phyloP scores from a whole-genome alignment of 2,329 filamentous ascomycete genomes.

The Penicillium sp. region DNA sequence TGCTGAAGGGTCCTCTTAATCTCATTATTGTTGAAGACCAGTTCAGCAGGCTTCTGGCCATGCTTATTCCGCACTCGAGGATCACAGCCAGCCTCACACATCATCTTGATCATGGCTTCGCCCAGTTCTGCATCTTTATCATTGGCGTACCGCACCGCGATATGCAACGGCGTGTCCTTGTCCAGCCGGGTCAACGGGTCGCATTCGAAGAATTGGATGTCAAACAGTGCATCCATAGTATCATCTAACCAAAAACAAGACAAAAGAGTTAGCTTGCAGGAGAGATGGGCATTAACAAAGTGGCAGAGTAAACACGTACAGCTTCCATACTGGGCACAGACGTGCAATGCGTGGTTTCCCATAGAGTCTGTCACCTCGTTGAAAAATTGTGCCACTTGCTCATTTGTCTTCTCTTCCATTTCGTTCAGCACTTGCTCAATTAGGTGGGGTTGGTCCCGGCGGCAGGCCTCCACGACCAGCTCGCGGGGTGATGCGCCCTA shows the following conservation, averaged over 20 bases:
- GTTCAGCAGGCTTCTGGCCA: slow-evolving; percentile 45
- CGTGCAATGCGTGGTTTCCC: slow-evolving; percentile 85
- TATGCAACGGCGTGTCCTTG: slow-evolving; percentile 47
- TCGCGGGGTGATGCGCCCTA: slow-evolving; percentile 84
- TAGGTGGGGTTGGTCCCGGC: slow-evolving; percentile 85
- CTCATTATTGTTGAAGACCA: slow-evolving; percentile 44
- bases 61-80: slow-evolving; percentile 49
- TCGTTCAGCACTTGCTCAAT: slow-evolving; percentile 69
- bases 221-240: slow-evolving; percentile 47
- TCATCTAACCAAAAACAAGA: slow-evolving; percentile 37
- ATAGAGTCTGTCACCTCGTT: slow-evolving; percentile 82
- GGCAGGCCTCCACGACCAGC: slow-evolving; percentile 86
- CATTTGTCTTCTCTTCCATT: slow-evolving; percentile 56
- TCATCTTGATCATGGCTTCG: slow-evolving; percentile 48
- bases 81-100: slow-evolving; percentile 49
- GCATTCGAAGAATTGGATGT: slow-evolving; percentile 49
- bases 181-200: slow-evolving; percentile 48
- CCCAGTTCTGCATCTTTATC: slow-evolving; percentile 46
- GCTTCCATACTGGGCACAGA: slow-evolving; percentile 80
- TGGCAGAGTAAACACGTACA: slow-evolving; percentile 56
- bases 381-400: slow-evolving; percentile 70
- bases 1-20: slow-evolving; percentile 43
- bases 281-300: neutral
- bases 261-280: neutral
- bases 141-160: slow-evolving; percentile 46